Evolutionary conservation across 345 rosid genomes (phyloP).

Genomic region (Citrus australasica): DNA sequence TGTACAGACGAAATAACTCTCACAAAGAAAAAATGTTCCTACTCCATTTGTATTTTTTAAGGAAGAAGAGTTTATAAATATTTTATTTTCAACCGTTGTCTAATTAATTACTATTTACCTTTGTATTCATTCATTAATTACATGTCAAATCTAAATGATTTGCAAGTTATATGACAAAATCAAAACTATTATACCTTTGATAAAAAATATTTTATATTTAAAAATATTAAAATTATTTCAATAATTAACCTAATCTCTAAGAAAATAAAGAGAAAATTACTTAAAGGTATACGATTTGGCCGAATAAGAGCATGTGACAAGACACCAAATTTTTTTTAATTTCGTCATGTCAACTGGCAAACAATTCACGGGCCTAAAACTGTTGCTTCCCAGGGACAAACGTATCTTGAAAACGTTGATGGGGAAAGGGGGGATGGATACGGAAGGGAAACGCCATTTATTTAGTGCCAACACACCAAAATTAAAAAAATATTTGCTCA

Average conservation of each 20-base stretch:
- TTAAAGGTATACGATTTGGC: no score
- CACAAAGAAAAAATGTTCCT: fast-evolving
- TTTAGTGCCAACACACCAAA: background rate
- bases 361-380: background rate
- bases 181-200: no score
- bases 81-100: no score
- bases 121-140: no score
- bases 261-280: no score
- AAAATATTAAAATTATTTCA: no score
- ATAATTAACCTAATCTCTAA: no score
- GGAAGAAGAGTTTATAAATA: no score
- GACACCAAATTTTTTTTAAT: background rate
- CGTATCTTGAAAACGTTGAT: background rate
- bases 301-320: background rate
- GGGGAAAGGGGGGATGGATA: background rate
- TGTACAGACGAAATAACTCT: fast-evolving
- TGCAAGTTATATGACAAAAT: no score
- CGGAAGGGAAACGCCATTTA: background rate
- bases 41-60: fast-evolving
- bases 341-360: background rate
- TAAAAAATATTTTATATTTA: no score
- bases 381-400: background rate
- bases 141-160: no score
- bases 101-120: no score
- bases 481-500: background rate